phyloP scores from a whole-genome alignment of 2,329 filamentous ascomycete genomes.

The Paramyrothecium sp. region DNA sequence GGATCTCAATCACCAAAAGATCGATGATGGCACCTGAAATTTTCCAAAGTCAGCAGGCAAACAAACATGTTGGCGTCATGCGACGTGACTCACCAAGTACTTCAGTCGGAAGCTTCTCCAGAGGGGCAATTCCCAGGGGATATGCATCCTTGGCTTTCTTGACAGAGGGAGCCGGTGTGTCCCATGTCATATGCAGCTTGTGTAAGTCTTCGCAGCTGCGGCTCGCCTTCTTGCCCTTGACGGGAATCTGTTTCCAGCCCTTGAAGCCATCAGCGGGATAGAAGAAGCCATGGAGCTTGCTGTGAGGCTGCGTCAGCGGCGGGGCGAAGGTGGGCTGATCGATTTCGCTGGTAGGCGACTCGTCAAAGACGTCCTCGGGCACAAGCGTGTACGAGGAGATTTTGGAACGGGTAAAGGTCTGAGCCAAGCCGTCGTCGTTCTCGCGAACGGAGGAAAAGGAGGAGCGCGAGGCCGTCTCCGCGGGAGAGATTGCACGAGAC shows the following conservation, averaged over 20 bases:
- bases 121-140: constrained; percentile 48
- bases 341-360: constrained; percentile 41
- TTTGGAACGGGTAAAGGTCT: constrained; percentile 63
- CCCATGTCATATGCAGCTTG: constrained; percentile 54
- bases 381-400: constrained; percentile 55
- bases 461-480: constrained; percentile 42
- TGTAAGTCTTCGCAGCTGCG: constrained; percentile 61
- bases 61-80: constrained; percentile 64
- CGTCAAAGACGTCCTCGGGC: constrained; percentile 51
- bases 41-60: neutral
- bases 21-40: constrained; percentile 68
- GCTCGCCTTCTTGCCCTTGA: constrained; percentile 58
- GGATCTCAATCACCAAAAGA: constrained; percentile 70
- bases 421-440: constrained; percentile 56
- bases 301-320: constrained; percentile 54
- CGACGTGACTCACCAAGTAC: constrained; percentile 58
- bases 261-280: constrained; percentile 57
- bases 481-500: constrained; percentile 34
- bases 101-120: constrained; percentile 70
- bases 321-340: constrained; percentile 46
- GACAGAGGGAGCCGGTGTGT: constrained; percentile 33
- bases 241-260: constrained; percentile 62
- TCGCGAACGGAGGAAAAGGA: constrained; percentile 64
- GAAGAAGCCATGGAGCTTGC: constrained; percentile 57
- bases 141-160: constrained; percentile 26